Conservation (phyloP, 2,329 filamentous ascomycete genomes). For the Aspergillus melleus region DNA sequence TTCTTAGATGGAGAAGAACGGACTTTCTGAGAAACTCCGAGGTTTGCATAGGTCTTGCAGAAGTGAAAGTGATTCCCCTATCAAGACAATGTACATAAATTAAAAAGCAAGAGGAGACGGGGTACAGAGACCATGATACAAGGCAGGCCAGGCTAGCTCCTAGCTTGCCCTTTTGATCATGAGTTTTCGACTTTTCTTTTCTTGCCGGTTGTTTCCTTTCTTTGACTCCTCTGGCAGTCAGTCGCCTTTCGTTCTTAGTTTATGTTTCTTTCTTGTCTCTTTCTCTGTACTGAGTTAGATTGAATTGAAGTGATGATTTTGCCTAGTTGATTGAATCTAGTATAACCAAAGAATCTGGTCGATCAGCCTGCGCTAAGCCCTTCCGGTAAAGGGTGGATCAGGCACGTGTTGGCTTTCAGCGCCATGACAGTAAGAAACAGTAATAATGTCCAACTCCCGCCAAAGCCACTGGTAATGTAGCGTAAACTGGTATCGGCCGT, state of each 20-base stretch:
- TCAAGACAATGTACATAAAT: constrained; percentile 3
- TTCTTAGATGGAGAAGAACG: background rate
- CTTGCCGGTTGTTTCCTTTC: background rate
- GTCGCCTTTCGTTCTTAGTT: background rate
- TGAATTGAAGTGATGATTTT: background rate
- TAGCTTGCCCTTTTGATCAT: background rate
- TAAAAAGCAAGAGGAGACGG: constrained; percentile 5
- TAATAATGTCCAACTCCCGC: background rate
- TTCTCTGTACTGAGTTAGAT: constrained; percentile 2
- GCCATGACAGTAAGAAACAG: background rate
- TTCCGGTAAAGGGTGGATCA: background rate
- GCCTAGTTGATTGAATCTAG: too few relatives aligned
- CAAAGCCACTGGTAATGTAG: background rate
- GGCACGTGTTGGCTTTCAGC: background rate
- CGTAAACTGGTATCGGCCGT: too few relatives aligned
- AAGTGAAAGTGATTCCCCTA: background rate
- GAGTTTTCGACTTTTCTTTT: background rate
- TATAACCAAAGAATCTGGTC: too few relatives aligned
- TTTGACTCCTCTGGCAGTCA: background rate
- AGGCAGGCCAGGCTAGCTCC: background rate
- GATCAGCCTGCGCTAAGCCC: too few relatives aligned
- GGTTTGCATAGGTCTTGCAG: background rate
- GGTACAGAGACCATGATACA: background rate
- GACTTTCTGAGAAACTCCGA: background rate
- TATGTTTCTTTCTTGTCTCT: constrained; percentile 1